Evolutionary conservation across 805 yeast species (phyloP), one percentile per base, ranked within the genome.

Genomic region (Ogataea naganishii): DNA sequence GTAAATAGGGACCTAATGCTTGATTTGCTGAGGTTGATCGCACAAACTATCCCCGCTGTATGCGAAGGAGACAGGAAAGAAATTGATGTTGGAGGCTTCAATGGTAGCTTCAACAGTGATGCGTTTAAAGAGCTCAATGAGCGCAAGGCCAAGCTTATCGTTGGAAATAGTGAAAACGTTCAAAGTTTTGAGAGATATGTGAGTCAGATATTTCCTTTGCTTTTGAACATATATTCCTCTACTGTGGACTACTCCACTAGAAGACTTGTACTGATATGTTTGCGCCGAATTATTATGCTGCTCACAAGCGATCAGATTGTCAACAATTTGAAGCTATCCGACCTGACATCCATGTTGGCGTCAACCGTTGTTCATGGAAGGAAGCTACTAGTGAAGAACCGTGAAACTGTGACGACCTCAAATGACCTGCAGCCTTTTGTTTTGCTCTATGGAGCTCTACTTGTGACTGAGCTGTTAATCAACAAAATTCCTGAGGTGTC

Each of bases 231-330:
- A 7, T 84, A 77, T 43, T 75, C 80, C 20, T 75, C 89, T 3
- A 68, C 89, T 0, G 78, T 81, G 46, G 84, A 81, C 35, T 72
- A 65, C 38, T 71, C 69, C 11, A 62, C 80, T 6, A 67, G 92
- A 40, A 64, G 75, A 31, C 61, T 69, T 30, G 71, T 69, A 1
- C 52, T 81, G 14, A 52, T 75, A 9, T 64, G 73, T 12, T 43
- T 82, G 12, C 49, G 70, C 10, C 64, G 83, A 37, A 62, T 77
- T 11, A 50, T 72, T 1, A 51, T 65, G 0, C 62, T 72, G 23
- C 39, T 66, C 11, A 49, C 53, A 1, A 42, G 49, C 4, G 40
- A 46, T 0, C 51, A 51, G 3, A 54, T 65, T 3, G 42, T 47
- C 6, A 35, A 37, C 0, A 47, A 50, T 6, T 49, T 72, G 7